Evolutionary conservation across 768 basidiomycete species (phyloP).

Genomic region (Trichaptum fuscoviolaceum): DNA sequence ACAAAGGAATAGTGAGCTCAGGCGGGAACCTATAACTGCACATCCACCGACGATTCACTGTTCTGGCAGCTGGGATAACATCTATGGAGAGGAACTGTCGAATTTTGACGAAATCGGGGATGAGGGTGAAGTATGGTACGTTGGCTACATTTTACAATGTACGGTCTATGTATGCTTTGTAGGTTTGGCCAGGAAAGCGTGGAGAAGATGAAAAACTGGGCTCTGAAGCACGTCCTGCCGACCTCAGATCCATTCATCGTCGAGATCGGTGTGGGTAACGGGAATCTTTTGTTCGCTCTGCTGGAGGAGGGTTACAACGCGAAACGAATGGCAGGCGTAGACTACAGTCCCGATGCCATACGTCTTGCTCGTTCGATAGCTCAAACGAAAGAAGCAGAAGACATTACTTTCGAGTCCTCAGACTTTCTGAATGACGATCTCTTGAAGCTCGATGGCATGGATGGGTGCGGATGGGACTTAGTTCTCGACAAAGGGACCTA

Average conservation of each 20-base stretch:
- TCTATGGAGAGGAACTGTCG: constrained; percentile 63
- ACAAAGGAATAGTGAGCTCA: constrained; percentile 68
- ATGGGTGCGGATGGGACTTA: constrained; percentile 55
- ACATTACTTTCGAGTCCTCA: constrained; percentile 51
- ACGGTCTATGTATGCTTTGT: background rate
- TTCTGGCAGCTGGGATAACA: constrained; percentile 63
- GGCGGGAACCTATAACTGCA: constrained; percentile 3
- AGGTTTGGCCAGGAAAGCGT: constrained; percentile 81
- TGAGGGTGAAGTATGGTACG: constrained; percentile 82
- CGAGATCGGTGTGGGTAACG: constrained; percentile 81
- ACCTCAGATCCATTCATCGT: constrained; percentile 46
- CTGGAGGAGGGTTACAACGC: constrained; percentile 59
- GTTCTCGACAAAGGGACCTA: constrained; percentile 86
- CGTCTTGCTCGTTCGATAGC: constrained; percentile 58
- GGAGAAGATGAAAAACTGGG: constrained; percentile 79
- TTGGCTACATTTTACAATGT: background rate
- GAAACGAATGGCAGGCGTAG: constrained; percentile 54
- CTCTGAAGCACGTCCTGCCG: constrained; percentile 46
- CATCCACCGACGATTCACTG: background rate
- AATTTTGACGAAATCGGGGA: constrained; percentile 77
- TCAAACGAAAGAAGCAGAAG: constrained; percentile 29
- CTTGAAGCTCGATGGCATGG: constrained; percentile 14
- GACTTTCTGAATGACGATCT: constrained; percentile 59
- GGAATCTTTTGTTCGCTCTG: constrained; percentile 67
- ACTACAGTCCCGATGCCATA: constrained; percentile 73